phyloP scores from a whole-genome alignment of 1,284 basidiomycete species.

The Cryptococcus sp. region DNA sequence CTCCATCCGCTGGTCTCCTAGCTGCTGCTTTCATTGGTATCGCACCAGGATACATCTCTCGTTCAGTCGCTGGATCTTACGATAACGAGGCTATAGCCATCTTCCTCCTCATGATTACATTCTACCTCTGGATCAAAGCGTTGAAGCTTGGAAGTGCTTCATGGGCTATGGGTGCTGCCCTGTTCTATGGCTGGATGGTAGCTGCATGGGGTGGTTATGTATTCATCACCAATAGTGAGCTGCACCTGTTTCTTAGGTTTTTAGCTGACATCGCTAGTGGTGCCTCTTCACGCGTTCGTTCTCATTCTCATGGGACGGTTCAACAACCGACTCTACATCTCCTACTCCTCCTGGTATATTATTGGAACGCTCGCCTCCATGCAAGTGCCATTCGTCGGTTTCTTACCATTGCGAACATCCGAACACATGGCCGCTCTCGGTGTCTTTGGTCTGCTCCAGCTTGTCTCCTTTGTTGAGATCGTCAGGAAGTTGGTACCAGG shows the following conservation, averaged over 20 bases:
- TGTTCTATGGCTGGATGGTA: constrained; percentile 99
- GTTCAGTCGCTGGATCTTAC: constrained; percentile 97
- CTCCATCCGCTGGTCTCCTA: constrained; percentile 86
- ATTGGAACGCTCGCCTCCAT: constrained; percentile 95
- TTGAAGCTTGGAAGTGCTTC: constrained; percentile 89
- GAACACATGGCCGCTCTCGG: constrained; percentile 99
- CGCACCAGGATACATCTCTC: constrained; percentile 92
- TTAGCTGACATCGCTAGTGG: constrained; percentile 53
- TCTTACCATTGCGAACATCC: constrained; percentile 94
- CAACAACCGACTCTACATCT: constrained; percentile 85
- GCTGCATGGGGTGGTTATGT: constrained; percentile 99
- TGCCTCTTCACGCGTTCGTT: constrained; percentile 88
- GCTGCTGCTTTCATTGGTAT: constrained; percentile 99
- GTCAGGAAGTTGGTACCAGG: constrained; percentile 85
- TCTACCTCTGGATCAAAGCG: constrained; percentile 96
- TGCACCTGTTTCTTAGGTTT: neutral
- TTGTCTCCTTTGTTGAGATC: constrained; percentile 88
- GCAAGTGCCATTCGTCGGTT: constrained; percentile 99
- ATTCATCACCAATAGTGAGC: constrained; percentile 90
- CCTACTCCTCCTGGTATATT: constrained; percentile 96
- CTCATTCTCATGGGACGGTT: constrained; percentile 97
- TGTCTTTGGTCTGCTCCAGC: constrained; percentile 94
- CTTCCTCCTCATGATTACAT: constrained; percentile 99
- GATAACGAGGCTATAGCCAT: constrained; percentile 99
- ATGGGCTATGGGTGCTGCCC: constrained; percentile 80